Evolutionary conservation across 2,329 filamentous ascomycete genomes (phyloP), one percentile per base, ranked within the genome.

Genomic region (Ilyonectria sp.): DNA sequence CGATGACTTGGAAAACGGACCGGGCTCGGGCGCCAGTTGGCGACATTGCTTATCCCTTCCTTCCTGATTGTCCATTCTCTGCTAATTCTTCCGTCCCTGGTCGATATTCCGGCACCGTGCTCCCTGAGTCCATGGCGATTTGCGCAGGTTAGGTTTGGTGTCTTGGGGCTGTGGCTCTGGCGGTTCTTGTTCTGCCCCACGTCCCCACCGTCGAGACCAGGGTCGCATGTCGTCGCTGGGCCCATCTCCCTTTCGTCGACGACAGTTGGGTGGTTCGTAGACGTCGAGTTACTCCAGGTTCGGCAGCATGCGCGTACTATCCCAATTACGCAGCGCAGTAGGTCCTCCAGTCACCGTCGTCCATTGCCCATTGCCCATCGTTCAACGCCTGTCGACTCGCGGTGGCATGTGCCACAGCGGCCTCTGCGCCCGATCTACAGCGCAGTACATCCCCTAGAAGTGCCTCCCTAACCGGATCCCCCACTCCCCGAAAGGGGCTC

Each of bases 181-280:
- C 6, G 50, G 31, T 35, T 53, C 50, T 35, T 21, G n/a, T 35
- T 21, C 50, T 21, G 50, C 50, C 31, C 50, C 50, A 53, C 50
- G 50, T 35, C 50, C n/a, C 50, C 29, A 35, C 50, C 31, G n/a
- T 35, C 11, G 11, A 15, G 29, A 53, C 50, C 35, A 21, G 50
- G 50, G 19, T 53, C 15, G 10, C 29, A 17, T 29, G 23, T n/a
- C 10, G 23, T 50, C 6, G 23, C 23, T 29, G 23, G 47, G 47
- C 11, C 47, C 26, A 50, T 50, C 47, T 35, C 49, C 49, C 31
- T 53, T 53, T 52, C 49, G 10, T 33, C 17, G 29, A 53, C 29
- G 6, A 17, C 40, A 6, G 40, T n/a, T 43, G 40, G 40, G 40
- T 43, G 40, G 40, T 33, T 52, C 26, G 26, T 33, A 43, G 49